Evolutionary conservation across 768 basidiomycete species (phyloP).

Genomic region (Tremella mesenterica): DNA sequence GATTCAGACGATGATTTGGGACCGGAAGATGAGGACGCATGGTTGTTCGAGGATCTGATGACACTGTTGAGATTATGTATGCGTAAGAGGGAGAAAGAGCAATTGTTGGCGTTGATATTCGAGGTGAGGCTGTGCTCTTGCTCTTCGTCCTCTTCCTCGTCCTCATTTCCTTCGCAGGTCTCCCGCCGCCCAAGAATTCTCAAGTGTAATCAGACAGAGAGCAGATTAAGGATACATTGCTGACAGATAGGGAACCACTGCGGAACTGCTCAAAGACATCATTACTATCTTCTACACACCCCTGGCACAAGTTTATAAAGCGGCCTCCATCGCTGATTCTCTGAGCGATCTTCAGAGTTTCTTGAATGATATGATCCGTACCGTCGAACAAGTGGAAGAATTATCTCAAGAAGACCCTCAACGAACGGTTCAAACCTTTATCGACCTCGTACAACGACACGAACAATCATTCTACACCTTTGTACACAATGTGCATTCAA

Average conservation of each 20-base stretch:
- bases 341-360: slow-evolving; percentile 84
- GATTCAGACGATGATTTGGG: slow-evolving; percentile 91
- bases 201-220: too few relatives aligned
- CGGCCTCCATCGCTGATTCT: slow-evolving; percentile 93
- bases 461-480: slow-evolving; percentile 93
- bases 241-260: slow-evolving; percentile 86
- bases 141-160: too few relatives aligned
- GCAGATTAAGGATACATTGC: too few relatives aligned
- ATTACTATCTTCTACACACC: slow-evolving; percentile 98
- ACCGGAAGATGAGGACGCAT: slow-evolving; percentile 86
- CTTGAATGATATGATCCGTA: slow-evolving; percentile 85
- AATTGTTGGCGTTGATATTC: slow-evolving; percentile 84
- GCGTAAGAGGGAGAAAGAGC: slow-evolving; percentile 75
- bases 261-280: slow-evolving; percentile 92
- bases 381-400: slow-evolving; percentile 84
- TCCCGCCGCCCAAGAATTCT: too few relatives aligned
- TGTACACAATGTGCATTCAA: slow-evolving; percentile 96
- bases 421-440: slow-evolving; percentile 81
- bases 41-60: slow-evolving; percentile 86
- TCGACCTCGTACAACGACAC: slow-evolving; percentile 84
- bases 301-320: slow-evolving; percentile 90
- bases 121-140: slow-evolving; percentile 59
- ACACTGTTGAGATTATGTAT: slow-evolving; percentile 71
- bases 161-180: too few relatives aligned
- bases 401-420: slow-evolving; percentile 76